A percentile compares a stretch with the other conserved stretches of the same genome.
phyloP scores from a whole-genome alignment of 768 basidiomycete genomes.

The Boletus coccyginus region DNA sequence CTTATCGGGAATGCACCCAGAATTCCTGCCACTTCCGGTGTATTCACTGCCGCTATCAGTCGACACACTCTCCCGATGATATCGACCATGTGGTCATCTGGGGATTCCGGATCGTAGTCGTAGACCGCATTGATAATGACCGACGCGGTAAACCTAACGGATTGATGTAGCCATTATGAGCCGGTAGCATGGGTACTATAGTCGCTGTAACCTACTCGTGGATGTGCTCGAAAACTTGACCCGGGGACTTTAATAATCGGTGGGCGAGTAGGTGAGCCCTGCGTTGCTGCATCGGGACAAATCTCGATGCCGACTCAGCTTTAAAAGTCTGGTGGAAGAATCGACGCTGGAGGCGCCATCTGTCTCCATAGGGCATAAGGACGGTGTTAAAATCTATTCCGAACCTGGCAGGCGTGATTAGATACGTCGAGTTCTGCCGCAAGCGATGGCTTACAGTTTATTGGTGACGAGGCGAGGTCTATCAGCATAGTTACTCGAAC shows the following conservation, averaged over 20 bases:
- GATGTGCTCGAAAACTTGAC: slow-evolving; percentile 6
- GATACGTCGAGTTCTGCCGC: neutral
- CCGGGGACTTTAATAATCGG: slow-evolving; percentile 8
- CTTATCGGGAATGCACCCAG: slow-evolving; percentile 15
- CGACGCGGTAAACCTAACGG: slow-evolving; percentile 18
- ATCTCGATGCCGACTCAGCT: slow-evolving; percentile 8
- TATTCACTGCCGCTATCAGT: neutral
- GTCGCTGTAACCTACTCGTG: slow-evolving; percentile 13
- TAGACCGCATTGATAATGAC: slow-evolving; percentile 23
- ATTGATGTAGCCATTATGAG: neutral
- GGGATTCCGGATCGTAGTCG: slow-evolving; percentile 17
- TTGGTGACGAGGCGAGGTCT: slow-evolving; percentile 15
- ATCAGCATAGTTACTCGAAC: slow-evolving; percentile 20
- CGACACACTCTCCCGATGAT: slow-evolving; percentile 12
- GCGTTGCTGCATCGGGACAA: slow-evolving; percentile 14
- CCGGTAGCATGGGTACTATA: neutral
- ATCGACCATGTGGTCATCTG: slow-evolving; percentile 10
- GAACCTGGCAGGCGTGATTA: slow-evolving; percentile 1
- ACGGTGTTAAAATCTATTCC: slow-evolving; percentile 15
- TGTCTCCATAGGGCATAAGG: slow-evolving; percentile 15
- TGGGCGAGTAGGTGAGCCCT: slow-evolving; percentile 7
- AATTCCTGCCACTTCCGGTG: slow-evolving; percentile 11
- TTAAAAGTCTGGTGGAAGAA: slow-evolving; percentile 22
- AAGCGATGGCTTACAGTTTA: slow-evolving; percentile 5
- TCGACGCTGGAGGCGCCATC: slow-evolving; percentile 18